These are phyloP conservation scores for Penicillium roqueforti DNA, from an alignment of 495 filamentous ascomycete genomes.

Conservation along the genomic window DNA sequence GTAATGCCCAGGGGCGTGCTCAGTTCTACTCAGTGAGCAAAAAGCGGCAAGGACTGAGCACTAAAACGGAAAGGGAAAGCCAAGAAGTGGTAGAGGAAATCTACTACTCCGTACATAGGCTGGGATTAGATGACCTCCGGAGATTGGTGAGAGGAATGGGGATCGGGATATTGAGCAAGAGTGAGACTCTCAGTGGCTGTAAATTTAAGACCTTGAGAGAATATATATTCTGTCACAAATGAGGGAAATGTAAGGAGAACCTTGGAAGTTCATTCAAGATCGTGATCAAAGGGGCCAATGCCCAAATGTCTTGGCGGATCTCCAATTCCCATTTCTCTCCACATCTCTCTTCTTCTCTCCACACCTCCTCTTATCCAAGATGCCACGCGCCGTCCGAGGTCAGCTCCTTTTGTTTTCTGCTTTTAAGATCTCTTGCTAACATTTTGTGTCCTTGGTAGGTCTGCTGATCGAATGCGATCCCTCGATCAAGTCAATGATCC, in stretches of 20 bases:
- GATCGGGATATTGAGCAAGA: neutral
- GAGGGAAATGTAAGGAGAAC: too few relatives aligned
- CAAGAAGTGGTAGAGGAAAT: constrained; percentile 16
- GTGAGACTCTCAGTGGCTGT: too few relatives aligned
- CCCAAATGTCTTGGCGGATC: constrained; percentile 19
- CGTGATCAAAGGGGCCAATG: neutral
- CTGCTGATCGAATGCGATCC: constrained; percentile 75
- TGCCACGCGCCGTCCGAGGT: constrained; percentile 51
- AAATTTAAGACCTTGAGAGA: neutral
- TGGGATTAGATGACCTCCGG: constrained; percentile 56
- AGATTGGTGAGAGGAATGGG: constrained; percentile 2
- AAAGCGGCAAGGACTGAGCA: constrained; percentile 11
- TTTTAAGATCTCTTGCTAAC: neutral
- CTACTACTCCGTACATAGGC: constrained; percentile 25
- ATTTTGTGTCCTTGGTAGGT: constrained; percentile 35
- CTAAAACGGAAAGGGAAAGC: constrained; percentile 11
- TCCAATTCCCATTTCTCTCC: neutral
- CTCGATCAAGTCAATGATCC: constrained; percentile 71
- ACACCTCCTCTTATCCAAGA: constrained; percentile 14
- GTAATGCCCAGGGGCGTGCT: constrained; percentile 10
- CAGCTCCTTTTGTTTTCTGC: neutral
- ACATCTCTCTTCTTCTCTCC: neutral
- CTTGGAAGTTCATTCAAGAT: too few relatives aligned
- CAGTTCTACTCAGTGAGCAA: constrained; percentile 11
- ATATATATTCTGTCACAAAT: neutral